phyloP scores from a whole-genome alignment of 306 rosid genomes.

The Astragalus glycyphyllos region DNA sequence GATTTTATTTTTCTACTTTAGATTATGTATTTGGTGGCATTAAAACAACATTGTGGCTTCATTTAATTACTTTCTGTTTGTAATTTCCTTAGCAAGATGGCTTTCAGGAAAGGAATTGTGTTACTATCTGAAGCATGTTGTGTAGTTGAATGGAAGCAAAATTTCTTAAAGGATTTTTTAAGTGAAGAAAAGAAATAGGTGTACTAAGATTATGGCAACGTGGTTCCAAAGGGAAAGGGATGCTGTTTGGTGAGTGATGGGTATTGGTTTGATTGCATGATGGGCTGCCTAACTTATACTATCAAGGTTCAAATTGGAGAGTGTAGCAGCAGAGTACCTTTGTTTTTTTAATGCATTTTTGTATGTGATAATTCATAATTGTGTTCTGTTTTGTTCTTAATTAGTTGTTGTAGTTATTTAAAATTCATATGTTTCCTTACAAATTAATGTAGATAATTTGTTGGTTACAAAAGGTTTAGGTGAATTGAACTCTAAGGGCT shows the following conservation, averaged over 20 bases:
- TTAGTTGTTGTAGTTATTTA: background rate
- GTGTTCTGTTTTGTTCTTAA: background rate
- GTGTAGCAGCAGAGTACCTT: background rate
- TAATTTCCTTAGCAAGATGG: constrained; percentile 34
- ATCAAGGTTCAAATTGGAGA: no score
- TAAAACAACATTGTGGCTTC: constrained; percentile 37
- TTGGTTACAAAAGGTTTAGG: no score
- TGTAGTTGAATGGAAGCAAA: constrained; percentile 48
- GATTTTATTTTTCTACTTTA: constrained; percentile 29
- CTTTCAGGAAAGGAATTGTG: constrained; percentile 43
- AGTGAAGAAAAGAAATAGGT: constrained; percentile 43
- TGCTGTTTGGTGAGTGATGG: constrained; percentile 64
- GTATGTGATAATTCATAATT: background rate
- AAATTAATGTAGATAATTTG: background rate
- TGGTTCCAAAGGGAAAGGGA: constrained; percentile 62
- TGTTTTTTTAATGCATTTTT: background rate
- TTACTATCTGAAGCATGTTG: constrained; percentile 44
- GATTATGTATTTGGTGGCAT: constrained; percentile 32
- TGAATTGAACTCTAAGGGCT: background rate
- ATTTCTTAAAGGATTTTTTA: constrained; percentile 32
- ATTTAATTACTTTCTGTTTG: constrained; percentile 18
- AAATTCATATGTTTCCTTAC: background rate
- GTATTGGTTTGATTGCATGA: constrained; percentile 45
- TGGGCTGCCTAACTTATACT: background rate
- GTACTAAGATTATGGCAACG: constrained; percentile 48